Percentiles rank a stretch among this genome's conserved stretches.
These are phyloP conservation scores for Madurella mycetomatis DNA, from an alignment of 2,329 filamentous ascomycete species.

Conservation along the genomic window DNA sequence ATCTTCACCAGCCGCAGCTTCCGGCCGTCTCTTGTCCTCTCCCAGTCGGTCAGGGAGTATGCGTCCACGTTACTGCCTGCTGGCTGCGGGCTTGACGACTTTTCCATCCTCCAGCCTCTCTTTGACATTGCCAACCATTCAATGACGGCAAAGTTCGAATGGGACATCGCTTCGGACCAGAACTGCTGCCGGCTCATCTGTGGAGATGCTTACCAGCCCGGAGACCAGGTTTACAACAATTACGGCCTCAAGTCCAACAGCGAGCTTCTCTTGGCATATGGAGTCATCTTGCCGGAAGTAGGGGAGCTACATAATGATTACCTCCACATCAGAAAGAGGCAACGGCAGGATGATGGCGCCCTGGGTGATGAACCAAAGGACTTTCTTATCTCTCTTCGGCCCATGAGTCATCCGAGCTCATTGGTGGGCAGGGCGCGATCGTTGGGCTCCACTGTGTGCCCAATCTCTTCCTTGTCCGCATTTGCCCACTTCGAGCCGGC, in stretches of 20 bases:
- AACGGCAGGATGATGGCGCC: constrained; percentile 19
- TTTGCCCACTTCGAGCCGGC: constrained; percentile 51
- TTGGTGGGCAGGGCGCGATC: constrained; percentile 42
- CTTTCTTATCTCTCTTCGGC: constrained; percentile 51
- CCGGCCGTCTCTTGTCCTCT: constrained; percentile 54
- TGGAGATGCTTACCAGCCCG: constrained; percentile 41
- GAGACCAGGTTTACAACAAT: constrained; percentile 62
- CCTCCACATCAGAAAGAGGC: constrained; percentile 50
- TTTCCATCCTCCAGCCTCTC: constrained; percentile 65
- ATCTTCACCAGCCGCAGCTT: constrained; percentile 64
- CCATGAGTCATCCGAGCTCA: constrained; percentile 45
- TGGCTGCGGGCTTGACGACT: constrained; percentile 50
- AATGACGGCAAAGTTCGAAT: constrained; percentile 54
- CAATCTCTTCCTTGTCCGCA: constrained; percentile 30
- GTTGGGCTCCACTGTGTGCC: constrained; percentile 26
- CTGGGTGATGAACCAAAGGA: constrained; percentile 32
- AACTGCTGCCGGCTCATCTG: constrained; percentile 41
- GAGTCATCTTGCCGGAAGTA: constrained; percentile 52
- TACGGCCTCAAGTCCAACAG: constrained; percentile 72
- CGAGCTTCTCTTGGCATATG: constrained; percentile 61
- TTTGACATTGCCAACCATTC: constrained; percentile 71
- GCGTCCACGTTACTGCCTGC: constrained; percentile 29
- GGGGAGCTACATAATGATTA: constrained; percentile 55
- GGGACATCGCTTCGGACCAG: constrained; percentile 46
- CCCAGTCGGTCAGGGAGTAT: constrained; percentile 29